Percentiles rank a stretch among this genome's conserved stretches.
phyloP scores from a whole-genome alignment of 495 filamentous ascomycete genomes.

The Lasiosphaeria miniovina region DNA sequence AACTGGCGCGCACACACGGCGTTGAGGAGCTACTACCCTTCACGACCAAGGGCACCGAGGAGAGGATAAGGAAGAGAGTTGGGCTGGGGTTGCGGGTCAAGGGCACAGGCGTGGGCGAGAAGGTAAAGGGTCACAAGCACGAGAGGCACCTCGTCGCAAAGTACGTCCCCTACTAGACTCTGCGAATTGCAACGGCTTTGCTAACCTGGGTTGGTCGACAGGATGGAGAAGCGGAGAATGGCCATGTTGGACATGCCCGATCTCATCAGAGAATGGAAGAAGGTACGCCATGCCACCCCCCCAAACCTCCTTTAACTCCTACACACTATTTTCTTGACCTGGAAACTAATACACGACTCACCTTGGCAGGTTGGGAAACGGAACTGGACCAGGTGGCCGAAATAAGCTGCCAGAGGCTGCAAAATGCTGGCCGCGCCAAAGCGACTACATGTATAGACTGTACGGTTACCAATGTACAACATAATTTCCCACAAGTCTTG shows the following conservation, averaged over 20 bases:
- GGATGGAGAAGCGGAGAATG: conserved; percentile 81
- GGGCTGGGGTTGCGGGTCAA: conserved; percentile 77
- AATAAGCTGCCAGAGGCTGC: conserved; percentile 33
- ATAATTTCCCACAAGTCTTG: conserved; percentile 10
- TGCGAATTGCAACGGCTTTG: conserved; percentile 4
- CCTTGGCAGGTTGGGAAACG: conserved; percentile 62
- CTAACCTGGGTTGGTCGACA: conserved; percentile 33
- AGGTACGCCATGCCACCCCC: conserved; percentile 53
- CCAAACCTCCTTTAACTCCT: neutral
- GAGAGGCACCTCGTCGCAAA: conserved; percentile 80
- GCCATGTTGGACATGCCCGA: conserved; percentile 94
- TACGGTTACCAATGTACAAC: conserved; percentile 28
- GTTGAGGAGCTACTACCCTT: conserved; percentile 81
- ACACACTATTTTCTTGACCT: neutral
- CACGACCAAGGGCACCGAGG: conserved; percentile 71
- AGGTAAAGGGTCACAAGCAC: conserved; percentile 90
- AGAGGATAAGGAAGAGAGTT: conserved; percentile 59
- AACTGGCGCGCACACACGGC: conserved; percentile 74
- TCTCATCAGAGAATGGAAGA: conserved; percentile 88
- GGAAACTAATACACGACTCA: conserved; percentile 36
- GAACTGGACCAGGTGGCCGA: conserved; percentile 91
- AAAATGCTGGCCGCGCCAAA: neutral
- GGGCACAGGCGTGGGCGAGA: conserved; percentile 88
- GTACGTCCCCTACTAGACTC: conserved; percentile 41
- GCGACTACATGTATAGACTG: conserved; percentile 20